phyloP scores from a whole-genome alignment of 23 red algal species.

The Cyanidium caldarium region DNA sequence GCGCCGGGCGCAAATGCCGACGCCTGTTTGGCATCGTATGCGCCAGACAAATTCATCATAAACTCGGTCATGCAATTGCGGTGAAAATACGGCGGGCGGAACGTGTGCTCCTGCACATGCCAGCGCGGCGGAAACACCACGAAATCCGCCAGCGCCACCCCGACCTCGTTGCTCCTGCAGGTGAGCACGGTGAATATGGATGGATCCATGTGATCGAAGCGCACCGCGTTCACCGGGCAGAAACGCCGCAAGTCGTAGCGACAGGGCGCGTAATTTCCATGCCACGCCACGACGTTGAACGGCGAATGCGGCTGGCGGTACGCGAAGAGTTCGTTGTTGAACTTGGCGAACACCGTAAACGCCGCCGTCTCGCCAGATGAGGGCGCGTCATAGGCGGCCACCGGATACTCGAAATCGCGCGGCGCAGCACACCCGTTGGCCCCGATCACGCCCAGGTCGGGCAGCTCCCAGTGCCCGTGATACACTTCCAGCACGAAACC shows the following conservation, averaged over 20 bases:
- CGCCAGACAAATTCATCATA: conserved; percentile 42
- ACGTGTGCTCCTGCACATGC: conserved; percentile 50
- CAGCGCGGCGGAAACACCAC: conserved; percentile 62
- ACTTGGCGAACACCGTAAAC: conserved; percentile 28
- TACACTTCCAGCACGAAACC: conserved; percentile 52
- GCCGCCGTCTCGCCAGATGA: neutral
- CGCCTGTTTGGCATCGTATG: conserved; percentile 49
- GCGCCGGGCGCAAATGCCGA: conserved; percentile 43
- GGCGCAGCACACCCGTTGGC: conserved; percentile 43
- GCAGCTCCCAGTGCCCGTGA: conserved; percentile 43
- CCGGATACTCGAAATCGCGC: conserved; percentile 42
- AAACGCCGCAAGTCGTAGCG: conserved; percentile 35
- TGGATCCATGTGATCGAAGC: conserved; percentile 59
- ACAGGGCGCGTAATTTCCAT: conserved; percentile 62
- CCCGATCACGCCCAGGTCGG: conserved; percentile 45
- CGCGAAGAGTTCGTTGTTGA: conserved; percentile 21
- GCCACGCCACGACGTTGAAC: conserved; percentile 77
- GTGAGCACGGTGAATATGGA: conserved; percentile 83
- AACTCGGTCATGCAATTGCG: conserved; percentile 79
- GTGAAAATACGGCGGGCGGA: conserved; percentile 62
- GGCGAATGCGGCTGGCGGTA: conserved; percentile 16
- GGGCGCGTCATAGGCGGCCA: conserved; percentile 16
- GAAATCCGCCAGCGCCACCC: conserved; percentile 39
- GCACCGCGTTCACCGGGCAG: conserved; percentile 56
- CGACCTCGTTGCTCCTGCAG: conserved; percentile 9